phyloP scores from a whole-genome alignment of 2,329 filamentous ascomycete species.

The Phyllosticta ampelicida region DNA sequence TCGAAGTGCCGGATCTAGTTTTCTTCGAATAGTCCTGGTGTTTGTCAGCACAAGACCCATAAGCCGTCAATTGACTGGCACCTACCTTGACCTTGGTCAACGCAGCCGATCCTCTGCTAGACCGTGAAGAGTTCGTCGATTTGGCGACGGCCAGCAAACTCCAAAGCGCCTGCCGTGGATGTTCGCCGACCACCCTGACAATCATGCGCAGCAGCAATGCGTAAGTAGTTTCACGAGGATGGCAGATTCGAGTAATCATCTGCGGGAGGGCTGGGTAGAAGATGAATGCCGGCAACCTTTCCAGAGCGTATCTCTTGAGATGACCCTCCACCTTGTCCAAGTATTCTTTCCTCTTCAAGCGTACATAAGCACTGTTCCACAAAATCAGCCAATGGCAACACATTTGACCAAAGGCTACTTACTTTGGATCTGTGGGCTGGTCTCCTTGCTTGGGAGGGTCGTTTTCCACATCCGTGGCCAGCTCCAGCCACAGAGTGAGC shows the following conservation, averaged over 20 bases:
- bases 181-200: slow-evolving; percentile 69
- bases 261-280: slow-evolving; percentile 82
- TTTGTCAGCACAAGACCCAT: slow-evolving; percentile 16
- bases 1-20: slow-evolving; percentile 31
- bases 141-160: slow-evolving; percentile 79
- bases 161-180: slow-evolving; percentile 90
- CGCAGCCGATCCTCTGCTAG: slow-evolving; percentile 38
- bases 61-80: slow-evolving; percentile 12
- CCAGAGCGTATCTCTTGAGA: slow-evolving; percentile 63
- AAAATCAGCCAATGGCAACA: neutral
- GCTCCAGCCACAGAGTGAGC: slow-evolving; percentile 86
- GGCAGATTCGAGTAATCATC: slow-evolving; percentile 89
- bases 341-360: slow-evolving; percentile 47
- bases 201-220: slow-evolving; percentile 69
- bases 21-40: slow-evolving; percentile 43
- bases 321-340: slow-evolving; percentile 61
- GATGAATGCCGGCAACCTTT: slow-evolving; percentile 60
- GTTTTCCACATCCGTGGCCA: slow-evolving; percentile 61
- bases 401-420: neutral
- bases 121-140: slow-evolving; percentile 61
- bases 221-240: slow-evolving; percentile 69
- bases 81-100: slow-evolving; percentile 31
- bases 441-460: slow-evolving; percentile 15
- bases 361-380: slow-evolving; percentile 24
- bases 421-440: slow-evolving; percentile 20